These are phyloP conservation scores for Aspergillus niger DNA, from an alignment of 2,329 filamentous ascomycete genomes.

Conservation along the genomic window DNA sequence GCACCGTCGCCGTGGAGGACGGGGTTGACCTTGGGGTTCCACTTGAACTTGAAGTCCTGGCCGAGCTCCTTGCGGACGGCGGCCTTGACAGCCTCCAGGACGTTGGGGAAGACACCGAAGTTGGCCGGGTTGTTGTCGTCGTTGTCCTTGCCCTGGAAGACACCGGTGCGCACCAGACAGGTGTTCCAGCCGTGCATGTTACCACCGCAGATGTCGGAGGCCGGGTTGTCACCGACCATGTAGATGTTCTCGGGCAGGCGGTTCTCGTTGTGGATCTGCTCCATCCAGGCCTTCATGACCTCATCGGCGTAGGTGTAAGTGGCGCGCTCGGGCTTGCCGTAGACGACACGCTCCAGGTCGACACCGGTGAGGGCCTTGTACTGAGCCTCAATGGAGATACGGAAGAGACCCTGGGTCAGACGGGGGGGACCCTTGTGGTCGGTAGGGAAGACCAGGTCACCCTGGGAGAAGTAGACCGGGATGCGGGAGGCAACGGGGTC, in stretches of 20 bases:
- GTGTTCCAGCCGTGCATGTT: constrained; percentile 85
- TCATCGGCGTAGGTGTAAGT: constrained; percentile 81
- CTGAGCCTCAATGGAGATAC: constrained; percentile 71
- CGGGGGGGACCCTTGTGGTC: constrained; percentile 64
- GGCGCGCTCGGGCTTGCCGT: constrained; percentile 72
- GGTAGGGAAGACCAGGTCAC: constrained; percentile 65
- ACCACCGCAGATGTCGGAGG: constrained; percentile 72
- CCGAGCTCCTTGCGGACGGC: constrained; percentile 70
- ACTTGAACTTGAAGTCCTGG: constrained; percentile 72
- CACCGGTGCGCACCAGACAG: constrained; percentile 74
- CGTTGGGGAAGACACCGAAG: constrained; percentile 74
- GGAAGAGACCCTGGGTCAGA: constrained; percentile 75
- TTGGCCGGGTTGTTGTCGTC: constrained; percentile 75
- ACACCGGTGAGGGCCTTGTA: constrained; percentile 64
- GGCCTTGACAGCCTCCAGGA: constrained; percentile 69
- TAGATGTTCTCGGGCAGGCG: constrained; percentile 69
- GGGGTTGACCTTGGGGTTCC: constrained; percentile 71
- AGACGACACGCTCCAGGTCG: constrained; percentile 73
- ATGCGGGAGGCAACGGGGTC: constrained; percentile 67
- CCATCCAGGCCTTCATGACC: constrained; percentile 73
- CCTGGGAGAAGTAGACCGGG: constrained; percentile 73
- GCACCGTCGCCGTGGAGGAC: constrained; percentile 57
- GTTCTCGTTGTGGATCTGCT: constrained; percentile 72
- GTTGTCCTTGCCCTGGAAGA: constrained; percentile 75
- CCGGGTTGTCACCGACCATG: constrained; percentile 76